Evolutionary conservation across 2,329 filamentous ascomycete genomes (phyloP).

Genomic region (Hypoxylon sp.): DNA sequence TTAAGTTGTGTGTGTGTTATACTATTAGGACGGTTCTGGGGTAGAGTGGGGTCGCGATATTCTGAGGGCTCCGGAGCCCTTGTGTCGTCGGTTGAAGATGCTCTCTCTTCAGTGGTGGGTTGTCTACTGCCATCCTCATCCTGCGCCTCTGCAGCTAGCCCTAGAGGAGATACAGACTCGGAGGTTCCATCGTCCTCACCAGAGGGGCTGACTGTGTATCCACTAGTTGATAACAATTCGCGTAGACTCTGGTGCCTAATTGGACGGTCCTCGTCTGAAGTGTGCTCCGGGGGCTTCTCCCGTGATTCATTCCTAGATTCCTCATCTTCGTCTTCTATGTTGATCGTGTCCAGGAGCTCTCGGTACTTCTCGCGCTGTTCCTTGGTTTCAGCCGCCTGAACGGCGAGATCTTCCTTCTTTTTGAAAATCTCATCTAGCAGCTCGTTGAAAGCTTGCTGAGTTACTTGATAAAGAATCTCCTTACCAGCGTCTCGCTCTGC

Average conservation of each 20-base stretch:
- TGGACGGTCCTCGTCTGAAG: constrained; percentile 19
- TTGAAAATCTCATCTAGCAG: constrained; percentile 89
- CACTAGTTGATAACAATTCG: constrained; percentile 60
- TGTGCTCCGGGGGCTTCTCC: constrained; percentile 29
- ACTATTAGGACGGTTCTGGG: constrained; percentile 75
- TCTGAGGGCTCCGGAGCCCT: constrained; percentile 32
- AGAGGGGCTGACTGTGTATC: constrained; percentile 58
- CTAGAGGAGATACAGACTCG: constrained; percentile 34
- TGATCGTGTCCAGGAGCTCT: constrained; percentile 61
- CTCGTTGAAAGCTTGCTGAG: constrained; percentile 94
- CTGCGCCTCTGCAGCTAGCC: constrained; percentile 16
- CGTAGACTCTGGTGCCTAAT: constrained; percentile 52
- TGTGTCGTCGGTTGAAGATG: constrained; percentile 9
- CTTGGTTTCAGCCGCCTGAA: constrained; percentile 75
- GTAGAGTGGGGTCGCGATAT: constrained; percentile 72
- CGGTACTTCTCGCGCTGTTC: constrained; percentile 70
- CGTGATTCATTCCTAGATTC: constrained; percentile 30
- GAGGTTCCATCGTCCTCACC: constrained; percentile 35
- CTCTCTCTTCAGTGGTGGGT: constrained; percentile 42
- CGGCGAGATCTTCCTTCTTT: constrained; percentile 79
- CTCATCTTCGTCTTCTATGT: constrained; percentile 53
- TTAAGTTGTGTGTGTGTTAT: constrained; percentile 41
- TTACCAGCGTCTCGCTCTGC: constrained; percentile 86
- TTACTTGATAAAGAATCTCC: constrained; percentile 91
- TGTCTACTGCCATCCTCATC: constrained; percentile 32